Evolutionary conservation across 768 basidiomycete species (phyloP), one percentile per base, ranked within the genome.

Genomic region (Lyophyllum shimeji): DNA sequence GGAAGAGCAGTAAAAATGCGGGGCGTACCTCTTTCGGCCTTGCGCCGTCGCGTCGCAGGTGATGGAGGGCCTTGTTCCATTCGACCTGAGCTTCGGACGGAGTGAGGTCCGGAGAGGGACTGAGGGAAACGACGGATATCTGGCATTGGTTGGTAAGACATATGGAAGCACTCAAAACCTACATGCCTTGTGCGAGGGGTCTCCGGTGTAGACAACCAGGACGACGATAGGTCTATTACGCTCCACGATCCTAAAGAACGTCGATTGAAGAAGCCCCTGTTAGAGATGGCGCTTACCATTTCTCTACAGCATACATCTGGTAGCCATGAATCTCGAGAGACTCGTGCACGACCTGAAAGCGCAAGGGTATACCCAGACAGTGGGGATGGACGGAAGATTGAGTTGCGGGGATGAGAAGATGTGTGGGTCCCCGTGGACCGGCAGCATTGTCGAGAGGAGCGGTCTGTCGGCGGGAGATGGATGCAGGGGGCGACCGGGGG

Each of bases 241-340:
- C 51, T 87, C 84, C 7, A 88, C 83, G 55, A 93, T 78, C 88
- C 86, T 87, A 58, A 27, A 49, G 17, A 53, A 31, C 43, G 39
- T 43, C 25, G 49, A 11, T 13, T 50, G 34, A 42, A 34, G 40
- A 23, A 39, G 43, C 15, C 33, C 29, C 46, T 29, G n/a, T 40
- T 27, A 49, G 46, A 44, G 43, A 46, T 58, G 18, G n/a, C 46
- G 25, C 11, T 40, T 64, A 84, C 90, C 91, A 93, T 69, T 89
- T 89, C 75, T 93, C 88, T 8, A 94, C 92, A 0, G 90, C 91
- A 66, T 93, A 94, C 53, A 93, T 77, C 71, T 93, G 91, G 71
- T 85, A 91, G 1, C 86, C 86, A 18, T 75, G 65, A 21, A 90
- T 65, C 44, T 83, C 71, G 45, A 85, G 61, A 17, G 71, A 69